These are phyloP conservation scores for Apiosordaria backusii DNA, from an alignment of 495 filamentous ascomycete species.

Conservation along the genomic window DNA sequence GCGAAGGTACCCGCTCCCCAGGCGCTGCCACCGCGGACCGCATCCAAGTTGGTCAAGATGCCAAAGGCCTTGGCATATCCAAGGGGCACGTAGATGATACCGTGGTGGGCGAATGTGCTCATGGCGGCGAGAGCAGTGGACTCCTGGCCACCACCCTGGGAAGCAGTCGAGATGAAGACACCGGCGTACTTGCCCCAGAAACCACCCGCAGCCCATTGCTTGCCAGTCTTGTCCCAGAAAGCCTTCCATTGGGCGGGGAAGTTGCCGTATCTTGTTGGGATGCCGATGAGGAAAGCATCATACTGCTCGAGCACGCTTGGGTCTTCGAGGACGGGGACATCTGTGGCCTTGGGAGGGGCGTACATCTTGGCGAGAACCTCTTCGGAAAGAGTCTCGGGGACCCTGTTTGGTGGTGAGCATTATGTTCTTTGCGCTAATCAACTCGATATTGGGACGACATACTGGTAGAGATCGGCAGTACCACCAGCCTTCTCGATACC, in stretches of 20 bases:
- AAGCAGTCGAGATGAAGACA: constrained; percentile 81
- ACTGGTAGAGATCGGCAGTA: constrained; percentile 76
- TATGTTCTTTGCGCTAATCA: constrained; percentile 4
- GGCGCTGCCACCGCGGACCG: constrained; percentile 79
- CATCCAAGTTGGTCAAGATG: constrained; percentile 61
- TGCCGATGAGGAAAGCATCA: constrained; percentile 90
- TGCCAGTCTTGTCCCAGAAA: constrained; percentile 81
- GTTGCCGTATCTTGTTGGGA: constrained; percentile 98
- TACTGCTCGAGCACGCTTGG: constrained; percentile 67
- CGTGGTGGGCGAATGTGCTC: constrained; percentile 89
- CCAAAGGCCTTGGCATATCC: constrained; percentile 82
- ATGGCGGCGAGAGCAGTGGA: constrained; percentile 76
- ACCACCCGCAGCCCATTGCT: constrained; percentile 66
- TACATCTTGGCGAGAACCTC: constrained; percentile 83
- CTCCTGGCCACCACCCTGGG: constrained; percentile 89
- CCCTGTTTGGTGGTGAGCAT: constrained; percentile 39
- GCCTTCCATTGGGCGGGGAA: constrained; percentile 95
- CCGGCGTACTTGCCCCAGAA: constrained; percentile 91
- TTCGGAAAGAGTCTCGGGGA: constrained; percentile 79
- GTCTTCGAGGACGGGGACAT: constrained; percentile 61
- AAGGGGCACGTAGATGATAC: constrained; percentile 90
- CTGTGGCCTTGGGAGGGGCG: constrained; percentile 69
- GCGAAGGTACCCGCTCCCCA: constrained; percentile 97
- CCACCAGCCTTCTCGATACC: constrained; percentile 90
- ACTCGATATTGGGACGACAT: constrained; percentile 24